Evolutionary conservation across 164 flowering plant genomes (phyloP).

Genomic region (Tinospora cordifolia): DNA sequence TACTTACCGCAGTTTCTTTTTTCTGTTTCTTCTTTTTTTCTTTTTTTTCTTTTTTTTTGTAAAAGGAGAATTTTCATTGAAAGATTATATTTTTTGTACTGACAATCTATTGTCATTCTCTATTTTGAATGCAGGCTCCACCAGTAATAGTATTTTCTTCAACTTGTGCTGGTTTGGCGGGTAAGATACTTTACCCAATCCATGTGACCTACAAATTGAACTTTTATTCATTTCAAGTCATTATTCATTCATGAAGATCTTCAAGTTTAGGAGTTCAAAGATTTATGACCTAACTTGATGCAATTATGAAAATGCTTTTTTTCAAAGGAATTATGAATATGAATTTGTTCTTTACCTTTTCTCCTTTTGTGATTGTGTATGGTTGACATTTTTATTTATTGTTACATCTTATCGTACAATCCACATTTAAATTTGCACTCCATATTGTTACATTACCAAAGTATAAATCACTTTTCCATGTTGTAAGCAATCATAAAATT

Average conservation of each 20-base stretch:
- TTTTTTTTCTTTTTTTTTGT: too few species aligned
- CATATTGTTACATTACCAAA: background rate
- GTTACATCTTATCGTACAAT: background rate
- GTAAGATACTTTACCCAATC: slow-evolving; percentile 24
- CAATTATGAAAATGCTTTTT: background rate
- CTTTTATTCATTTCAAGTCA: background rate
- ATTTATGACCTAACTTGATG: background rate
- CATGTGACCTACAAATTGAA: background rate
- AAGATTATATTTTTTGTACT: background rate
- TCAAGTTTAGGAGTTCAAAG: background rate
- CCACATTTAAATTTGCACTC: background rate
- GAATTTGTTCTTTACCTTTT: background rate
- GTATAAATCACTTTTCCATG: too few species aligned
- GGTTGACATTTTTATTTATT: background rate
- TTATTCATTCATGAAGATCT: background rate
- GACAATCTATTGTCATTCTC: slow-evolving; percentile 9
- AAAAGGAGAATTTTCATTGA: too few species aligned
- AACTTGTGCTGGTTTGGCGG: slow-evolving; percentile 92
- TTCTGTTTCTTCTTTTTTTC: too few species aligned
- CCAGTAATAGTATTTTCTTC: slow-evolving; percentile 94
- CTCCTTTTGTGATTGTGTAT: background rate
- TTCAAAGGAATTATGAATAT: background rate
- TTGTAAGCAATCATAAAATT: too few species aligned
- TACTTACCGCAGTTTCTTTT: too few species aligned
- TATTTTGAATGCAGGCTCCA: slow-evolving; percentile 64